Conservation (phyloP, 2,329 filamentous ascomycete species). For the Colletotrichum nymphaeae region DNA sequence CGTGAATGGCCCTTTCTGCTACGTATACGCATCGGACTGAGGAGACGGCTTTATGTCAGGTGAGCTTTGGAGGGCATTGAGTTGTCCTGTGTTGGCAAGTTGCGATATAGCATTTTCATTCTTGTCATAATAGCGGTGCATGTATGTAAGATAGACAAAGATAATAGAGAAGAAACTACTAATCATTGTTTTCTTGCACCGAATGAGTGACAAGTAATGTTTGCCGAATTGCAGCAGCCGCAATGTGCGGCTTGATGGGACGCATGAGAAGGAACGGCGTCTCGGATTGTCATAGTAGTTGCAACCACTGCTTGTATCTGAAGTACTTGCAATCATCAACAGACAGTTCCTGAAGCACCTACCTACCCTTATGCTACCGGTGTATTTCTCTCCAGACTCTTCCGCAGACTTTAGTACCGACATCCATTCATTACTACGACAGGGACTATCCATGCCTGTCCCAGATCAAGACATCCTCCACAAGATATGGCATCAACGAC, state of each 20-base stretch:
- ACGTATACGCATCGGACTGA: constrained; percentile 48
- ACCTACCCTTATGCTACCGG: neutral
- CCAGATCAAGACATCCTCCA: neutral
- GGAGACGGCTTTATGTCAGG: neutral
- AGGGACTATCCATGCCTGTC: neutral
- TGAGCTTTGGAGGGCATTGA: neutral
- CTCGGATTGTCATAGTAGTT: neutral
- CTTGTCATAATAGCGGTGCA: neutral
- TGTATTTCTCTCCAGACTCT: neutral
- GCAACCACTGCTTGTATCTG: neutral
- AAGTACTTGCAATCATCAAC: too few relatives aligned
- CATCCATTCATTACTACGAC: neutral
- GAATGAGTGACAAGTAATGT: neutral
- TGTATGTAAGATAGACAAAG: neutral
- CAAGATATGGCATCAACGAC: neutral
- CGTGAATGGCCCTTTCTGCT: constrained; percentile 55
- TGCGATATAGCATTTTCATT: neutral
- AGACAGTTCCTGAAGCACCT: too few relatives aligned
- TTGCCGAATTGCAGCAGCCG: neutral
- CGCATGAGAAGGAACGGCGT: neutral
- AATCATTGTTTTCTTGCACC: neutral
- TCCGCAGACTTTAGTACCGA: neutral
- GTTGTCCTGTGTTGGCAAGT: neutral
- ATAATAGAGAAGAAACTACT: neutral
- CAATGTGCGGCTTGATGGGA: neutral